Evolutionary conservation across 331 rosid genomes (phyloP).

Genomic region (Cucumis variabilis): DNA sequence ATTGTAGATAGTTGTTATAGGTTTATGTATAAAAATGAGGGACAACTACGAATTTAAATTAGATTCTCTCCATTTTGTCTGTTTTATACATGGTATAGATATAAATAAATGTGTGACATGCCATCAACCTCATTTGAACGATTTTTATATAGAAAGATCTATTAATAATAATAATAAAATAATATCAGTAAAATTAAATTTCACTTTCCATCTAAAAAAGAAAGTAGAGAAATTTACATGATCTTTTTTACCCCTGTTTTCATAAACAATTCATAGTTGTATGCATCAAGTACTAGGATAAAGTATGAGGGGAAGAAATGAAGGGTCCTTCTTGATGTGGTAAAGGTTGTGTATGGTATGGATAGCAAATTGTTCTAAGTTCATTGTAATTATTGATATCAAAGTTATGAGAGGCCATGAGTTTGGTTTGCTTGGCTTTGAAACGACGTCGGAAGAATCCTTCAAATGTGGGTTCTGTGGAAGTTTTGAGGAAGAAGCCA

Average conservation of each 20-base stretch:
- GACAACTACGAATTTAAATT: too few relatives aligned
- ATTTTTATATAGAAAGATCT: not conserved
- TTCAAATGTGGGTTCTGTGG: slow-evolving; percentile 72
- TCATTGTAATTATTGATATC: slow-evolving; percentile 53
- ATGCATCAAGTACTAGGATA: not conserved
- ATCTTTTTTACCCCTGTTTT: not conserved
- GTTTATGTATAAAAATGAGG: too few relatives aligned
- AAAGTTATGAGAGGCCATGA: slow-evolving; percentile 60
- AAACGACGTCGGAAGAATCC: slow-evolving; percentile 71
- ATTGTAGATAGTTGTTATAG: too few relatives aligned
- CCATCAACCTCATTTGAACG: not conserved
- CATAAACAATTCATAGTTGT: too few relatives aligned
- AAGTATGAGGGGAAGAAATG: not conserved
- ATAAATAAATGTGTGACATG: too few relatives aligned
- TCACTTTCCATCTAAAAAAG: not conserved
- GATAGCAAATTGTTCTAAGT: slow-evolving; percentile 57
- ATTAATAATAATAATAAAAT: not conserved
- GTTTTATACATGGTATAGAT: too few relatives aligned
- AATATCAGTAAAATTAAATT: not conserved
- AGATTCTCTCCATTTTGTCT: too few relatives aligned
- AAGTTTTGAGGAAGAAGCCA: slow-evolving; percentile 68
- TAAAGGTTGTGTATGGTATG: not conserved
- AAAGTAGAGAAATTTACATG: not conserved
- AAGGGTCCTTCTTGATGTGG: not conserved
- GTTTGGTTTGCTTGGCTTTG: slow-evolving; percentile 52